phyloP scores from a whole-genome alignment of 371 early-diverging fungal genomes.

The Mortierella sp. region DNA sequence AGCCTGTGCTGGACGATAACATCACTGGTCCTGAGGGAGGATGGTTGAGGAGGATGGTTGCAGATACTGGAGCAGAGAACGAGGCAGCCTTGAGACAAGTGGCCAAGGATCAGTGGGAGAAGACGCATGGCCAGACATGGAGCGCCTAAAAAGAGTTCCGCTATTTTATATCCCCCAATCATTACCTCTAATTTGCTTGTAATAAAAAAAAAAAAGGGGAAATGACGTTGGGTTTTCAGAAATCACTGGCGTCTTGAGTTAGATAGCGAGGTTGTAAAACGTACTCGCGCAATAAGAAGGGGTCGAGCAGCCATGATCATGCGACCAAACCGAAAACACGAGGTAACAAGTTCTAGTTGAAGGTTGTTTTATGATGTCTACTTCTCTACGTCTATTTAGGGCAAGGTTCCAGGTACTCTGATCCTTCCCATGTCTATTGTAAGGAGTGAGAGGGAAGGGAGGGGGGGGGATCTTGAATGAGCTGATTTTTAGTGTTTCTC shows the following conservation, averaged over 20 bases:
- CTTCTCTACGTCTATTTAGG: too few species aligned
- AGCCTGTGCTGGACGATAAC: conserved; percentile 12
- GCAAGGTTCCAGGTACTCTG: too few species aligned
- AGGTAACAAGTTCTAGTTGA: conserved; percentile 14
- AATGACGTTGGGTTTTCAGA: conserved; percentile 4
- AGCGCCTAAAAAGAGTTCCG: too few species aligned
- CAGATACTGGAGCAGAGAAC: conserved; percentile 53
- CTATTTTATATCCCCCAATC: too few species aligned
- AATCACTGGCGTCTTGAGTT: conserved; percentile 1
- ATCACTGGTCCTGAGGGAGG: conserved; percentile 10
- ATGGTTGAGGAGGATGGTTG: conserved; percentile 54
- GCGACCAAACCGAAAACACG: conserved; percentile 16
- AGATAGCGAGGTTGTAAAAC: neutral
- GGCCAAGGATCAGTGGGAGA: conserved; percentile 51
- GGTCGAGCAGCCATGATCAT: conserved; percentile 17
- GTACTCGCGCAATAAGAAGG: conserved; percentile 4
- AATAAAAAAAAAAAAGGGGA: too few species aligned
- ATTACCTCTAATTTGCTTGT: too few species aligned
- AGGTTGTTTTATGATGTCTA: too few species aligned
- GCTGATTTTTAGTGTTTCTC: too few species aligned
- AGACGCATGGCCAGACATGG: conserved; percentile 1
- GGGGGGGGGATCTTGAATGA: too few species aligned
- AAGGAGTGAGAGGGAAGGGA: too few species aligned
- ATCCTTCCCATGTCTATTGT: too few species aligned
- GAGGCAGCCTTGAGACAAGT: conserved; percentile 37